Evolutionary conservation across 495 filamentous ascomycete species (phyloP).

Genomic region (Amniculicola lignicola): DNA sequence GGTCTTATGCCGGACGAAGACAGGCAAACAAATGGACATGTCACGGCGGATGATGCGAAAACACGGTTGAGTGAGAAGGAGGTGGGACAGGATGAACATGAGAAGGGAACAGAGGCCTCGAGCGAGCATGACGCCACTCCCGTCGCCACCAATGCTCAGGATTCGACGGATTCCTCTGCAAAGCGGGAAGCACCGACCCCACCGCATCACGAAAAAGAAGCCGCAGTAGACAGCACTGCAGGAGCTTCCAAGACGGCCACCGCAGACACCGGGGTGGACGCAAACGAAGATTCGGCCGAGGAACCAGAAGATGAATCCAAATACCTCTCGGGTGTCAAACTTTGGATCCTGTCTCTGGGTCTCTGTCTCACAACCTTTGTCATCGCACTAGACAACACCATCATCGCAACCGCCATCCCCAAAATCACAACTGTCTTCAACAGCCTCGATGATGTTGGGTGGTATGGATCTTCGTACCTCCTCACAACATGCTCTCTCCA

Average conservation of each 20-base stretch:
- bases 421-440: slow-evolving; percentile 40
- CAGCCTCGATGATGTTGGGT: slow-evolving; percentile 42
- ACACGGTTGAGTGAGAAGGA: too few relatives aligned
- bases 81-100: too few relatives aligned
- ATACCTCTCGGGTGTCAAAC: slow-evolving; percentile 27
- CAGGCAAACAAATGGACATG: too few relatives aligned
- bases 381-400: slow-evolving; percentile 40
- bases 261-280: background rate
- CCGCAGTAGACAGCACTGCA: too few relatives aligned
- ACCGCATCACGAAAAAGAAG: too few relatives aligned
- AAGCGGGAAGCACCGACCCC: too few relatives aligned
- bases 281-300: slow-evolving; percentile 2
- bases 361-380: slow-evolving; percentile 38
- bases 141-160: too few relatives aligned
- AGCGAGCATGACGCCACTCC: too few relatives aligned
- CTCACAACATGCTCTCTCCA: slow-evolving; percentile 40
- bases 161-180: too few relatives aligned
- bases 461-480: slow-evolving; percentile 42
- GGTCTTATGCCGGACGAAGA: too few relatives aligned
- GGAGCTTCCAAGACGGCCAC: background rate
- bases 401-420: slow-evolving; percentile 43
- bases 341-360: slow-evolving; percentile 25
- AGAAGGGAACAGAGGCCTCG: too few relatives aligned
- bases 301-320: slow-evolving; percentile 29
- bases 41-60: background rate